A percentile compares a stretch with the other conserved stretches of the same genome.
Conservation (phyloP, 2,329 filamentous ascomycete genomes). For the Epichloe scottii region DNA sequence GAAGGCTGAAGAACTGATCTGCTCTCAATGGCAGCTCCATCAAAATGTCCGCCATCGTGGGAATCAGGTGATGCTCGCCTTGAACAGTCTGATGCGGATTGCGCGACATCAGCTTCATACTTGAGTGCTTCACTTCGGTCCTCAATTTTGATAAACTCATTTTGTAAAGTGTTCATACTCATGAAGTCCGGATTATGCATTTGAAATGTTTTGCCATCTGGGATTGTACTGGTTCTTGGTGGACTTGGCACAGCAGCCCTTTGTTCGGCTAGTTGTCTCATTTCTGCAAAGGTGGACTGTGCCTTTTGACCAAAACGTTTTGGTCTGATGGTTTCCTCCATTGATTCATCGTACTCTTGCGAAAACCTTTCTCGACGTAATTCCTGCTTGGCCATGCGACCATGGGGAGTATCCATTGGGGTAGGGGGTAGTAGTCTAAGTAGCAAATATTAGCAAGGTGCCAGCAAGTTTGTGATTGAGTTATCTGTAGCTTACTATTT, state of each 20-base stretch:
- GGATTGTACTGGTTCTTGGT: constrained; percentile 37
- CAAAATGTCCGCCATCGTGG: constrained; percentile 21
- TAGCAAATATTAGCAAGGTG: constrained; percentile 4
- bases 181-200: constrained; percentile 46
- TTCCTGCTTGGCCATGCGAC: constrained; percentile 30
- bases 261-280: constrained; percentile 43
- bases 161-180: constrained; percentile 35
- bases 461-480: not conserved
- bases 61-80: constrained; percentile 38
- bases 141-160: constrained; percentile 31
- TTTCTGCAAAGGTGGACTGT: constrained; percentile 44
- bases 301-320: constrained; percentile 29
- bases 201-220: constrained; percentile 30
- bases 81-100: constrained; percentile 34
- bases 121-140: constrained; percentile 21
- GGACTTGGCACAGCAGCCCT: constrained; percentile 39
- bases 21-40: constrained; percentile 27
- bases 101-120: constrained; percentile 18
- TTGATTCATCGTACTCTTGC: constrained; percentile 51
- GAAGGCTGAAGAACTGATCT: constrained; percentile 27
- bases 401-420: constrained; percentile 50
- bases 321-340: constrained; percentile 55
- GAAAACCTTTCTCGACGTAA: constrained; percentile 37
- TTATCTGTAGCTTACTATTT: constrained; percentile 35
- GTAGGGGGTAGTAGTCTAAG: constrained; percentile 53